These are phyloP conservation scores for Fraxinus dipetala DNA, from an alignment of 305 asterid genomes.

Conservation along the genomic window DNA sequence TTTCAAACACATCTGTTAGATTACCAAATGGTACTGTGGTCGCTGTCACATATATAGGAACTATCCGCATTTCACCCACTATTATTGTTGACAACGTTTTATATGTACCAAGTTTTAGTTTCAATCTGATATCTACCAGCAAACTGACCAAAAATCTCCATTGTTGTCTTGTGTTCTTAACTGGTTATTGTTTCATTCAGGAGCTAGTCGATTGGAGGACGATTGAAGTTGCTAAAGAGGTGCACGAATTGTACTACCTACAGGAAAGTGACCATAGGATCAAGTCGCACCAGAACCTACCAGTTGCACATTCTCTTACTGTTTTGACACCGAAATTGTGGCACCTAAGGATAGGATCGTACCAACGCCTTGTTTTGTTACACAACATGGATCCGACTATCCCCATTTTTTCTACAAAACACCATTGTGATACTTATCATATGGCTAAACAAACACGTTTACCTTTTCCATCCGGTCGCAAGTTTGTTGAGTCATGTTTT, in stretches of 20 bases:
- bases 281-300: not conserved
- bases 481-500: not conserved
- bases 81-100: not conserved
- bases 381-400: not conserved
- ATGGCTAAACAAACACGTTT: not conserved
- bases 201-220: too few relatives aligned
- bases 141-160: not conserved
- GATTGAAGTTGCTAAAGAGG: not conserved
- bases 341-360: not conserved
- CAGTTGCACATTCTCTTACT: not conserved
- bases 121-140: not conserved
- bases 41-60: not conserved
- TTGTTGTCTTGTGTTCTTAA: not conserved
- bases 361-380: not conserved
- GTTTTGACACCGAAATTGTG: not conserved
- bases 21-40: too few relatives aligned
- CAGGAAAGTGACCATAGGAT: not conserved
- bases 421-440: not conserved
- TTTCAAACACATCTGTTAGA: not conserved
- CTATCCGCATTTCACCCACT: not conserved
- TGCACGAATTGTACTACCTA: not conserved
- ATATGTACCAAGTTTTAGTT: not conserved
- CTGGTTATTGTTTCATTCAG: not conserved
- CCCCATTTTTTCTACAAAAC: not conserved
- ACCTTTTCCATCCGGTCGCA: too few relatives aligned